Conservation (phyloP, 2,329 filamentous ascomycete species). For the Domatiomyces globalis region DNA sequence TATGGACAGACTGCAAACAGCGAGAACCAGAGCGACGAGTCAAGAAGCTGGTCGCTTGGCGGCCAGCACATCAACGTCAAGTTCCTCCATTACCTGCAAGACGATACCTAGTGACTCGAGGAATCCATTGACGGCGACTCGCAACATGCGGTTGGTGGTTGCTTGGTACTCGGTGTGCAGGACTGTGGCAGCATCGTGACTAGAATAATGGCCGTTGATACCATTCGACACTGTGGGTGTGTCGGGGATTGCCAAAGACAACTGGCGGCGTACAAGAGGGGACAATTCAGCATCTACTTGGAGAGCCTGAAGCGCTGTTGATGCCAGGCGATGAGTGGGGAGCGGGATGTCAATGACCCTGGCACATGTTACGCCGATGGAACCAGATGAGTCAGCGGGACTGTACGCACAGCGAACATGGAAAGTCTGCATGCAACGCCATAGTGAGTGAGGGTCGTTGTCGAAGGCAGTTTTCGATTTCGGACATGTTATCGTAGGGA, state of each 20-base stretch:
- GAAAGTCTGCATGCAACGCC: conserved; percentile 34
- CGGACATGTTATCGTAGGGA: neutral
- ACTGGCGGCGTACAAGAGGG: conserved; percentile 58
- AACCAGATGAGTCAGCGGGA: conserved; percentile 4
- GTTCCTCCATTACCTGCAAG: conserved; percentile 74
- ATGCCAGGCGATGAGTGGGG: conserved; percentile 63
- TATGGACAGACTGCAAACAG: no score
- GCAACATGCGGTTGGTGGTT: conserved; percentile 89
- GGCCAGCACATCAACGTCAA: conserved; percentile 70
- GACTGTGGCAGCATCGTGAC: conserved; percentile 33
- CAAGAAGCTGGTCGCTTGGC: conserved; percentile 1
- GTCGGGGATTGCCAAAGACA: conserved; percentile 39
- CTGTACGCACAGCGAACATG: conserved; percentile 46
- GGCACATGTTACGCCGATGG: conserved; percentile 5
- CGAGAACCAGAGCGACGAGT: no score
- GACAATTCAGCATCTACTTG: conserved; percentile 83
- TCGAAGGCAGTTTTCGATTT: neutral
- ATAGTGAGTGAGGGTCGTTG: conserved; percentile 19
- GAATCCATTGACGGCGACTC: conserved; percentile 91
- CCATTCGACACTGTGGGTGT: conserved; percentile 13
- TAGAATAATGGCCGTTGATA: conserved; percentile 2
- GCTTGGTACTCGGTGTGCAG: conserved; percentile 67
- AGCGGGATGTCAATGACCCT: conserved; percentile 69
- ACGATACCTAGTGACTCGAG: conserved; percentile 80
- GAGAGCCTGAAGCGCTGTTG: conserved; percentile 58